Conservation (phyloP, 257 asterid genomes). For the Dorcoceras hygrometricum region DNA sequence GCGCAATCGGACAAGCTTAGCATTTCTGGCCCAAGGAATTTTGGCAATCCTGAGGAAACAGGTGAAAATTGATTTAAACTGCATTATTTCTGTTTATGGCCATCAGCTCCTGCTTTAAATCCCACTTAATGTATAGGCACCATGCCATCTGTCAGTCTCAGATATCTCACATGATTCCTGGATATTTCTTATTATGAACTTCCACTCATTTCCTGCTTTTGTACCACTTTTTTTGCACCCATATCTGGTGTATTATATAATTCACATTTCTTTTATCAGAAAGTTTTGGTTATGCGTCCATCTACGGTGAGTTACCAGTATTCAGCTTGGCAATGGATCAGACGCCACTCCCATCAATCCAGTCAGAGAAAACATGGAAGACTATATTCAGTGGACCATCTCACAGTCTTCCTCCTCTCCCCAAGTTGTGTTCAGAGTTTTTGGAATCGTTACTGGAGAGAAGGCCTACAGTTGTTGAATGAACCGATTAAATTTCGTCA, state of each 20-base stretch:
- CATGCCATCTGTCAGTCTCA: background rate
- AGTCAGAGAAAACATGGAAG: constrained; percentile 58
- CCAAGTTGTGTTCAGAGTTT: constrained; percentile 62
- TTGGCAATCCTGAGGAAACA: constrained; percentile 44
- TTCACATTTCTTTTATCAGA: constrained; percentile 32
- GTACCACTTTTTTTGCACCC: background rate
- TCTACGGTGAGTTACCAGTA: constrained; percentile 75
- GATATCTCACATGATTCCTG: background rate
- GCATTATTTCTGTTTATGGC: background rate
- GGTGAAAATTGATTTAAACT: constrained; percentile 36
- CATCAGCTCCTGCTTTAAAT: background rate
- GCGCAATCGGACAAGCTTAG: constrained; percentile 31
- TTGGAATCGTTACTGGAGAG: constrained; percentile 71
- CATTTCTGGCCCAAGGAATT: constrained; percentile 33
- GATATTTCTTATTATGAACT: background rate
- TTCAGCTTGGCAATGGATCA: constrained; percentile 38
- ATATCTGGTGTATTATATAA: background rate
- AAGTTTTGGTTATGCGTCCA: constrained; percentile 57
- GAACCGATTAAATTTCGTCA: constrained; percentile 7
- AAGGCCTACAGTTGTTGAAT: constrained; percentile 42
- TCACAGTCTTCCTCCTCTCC: constrained; percentile 75
- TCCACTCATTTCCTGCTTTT: background rate
- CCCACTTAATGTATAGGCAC: background rate
- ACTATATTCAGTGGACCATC: constrained; percentile 77
- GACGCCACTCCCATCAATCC: constrained; percentile 30